These are phyloP conservation scores for Cladochytrium tenue DNA, from an alignment of 371 early-diverging fungal species.

Conservation along the genomic window DNA sequence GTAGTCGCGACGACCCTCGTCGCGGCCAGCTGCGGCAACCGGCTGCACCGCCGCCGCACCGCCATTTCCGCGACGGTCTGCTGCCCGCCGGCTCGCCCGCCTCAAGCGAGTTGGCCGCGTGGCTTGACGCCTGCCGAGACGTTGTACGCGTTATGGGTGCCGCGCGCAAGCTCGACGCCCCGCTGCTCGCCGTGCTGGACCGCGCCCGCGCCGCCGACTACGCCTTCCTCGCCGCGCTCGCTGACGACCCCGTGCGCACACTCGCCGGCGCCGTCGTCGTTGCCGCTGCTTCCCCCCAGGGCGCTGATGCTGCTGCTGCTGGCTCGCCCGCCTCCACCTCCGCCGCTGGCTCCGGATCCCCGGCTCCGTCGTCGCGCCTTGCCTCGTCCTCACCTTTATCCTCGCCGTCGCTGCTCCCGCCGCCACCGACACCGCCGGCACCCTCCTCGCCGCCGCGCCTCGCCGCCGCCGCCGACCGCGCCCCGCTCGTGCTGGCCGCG, in stretches of 20 bases:
- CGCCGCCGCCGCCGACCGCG: neutral
- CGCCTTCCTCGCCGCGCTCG: neutral
- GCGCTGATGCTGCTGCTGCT: neutral
- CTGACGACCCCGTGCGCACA: neutral
- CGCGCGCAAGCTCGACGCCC: neutral
- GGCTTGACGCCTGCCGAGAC: neutral
- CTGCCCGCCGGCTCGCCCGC: too few species aligned
- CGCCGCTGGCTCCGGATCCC: neutral
- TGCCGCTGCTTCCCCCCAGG: neutral
- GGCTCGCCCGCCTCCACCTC: neutral
- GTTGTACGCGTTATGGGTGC: neutral
- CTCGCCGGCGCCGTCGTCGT: neutral
- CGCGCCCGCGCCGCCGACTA: neutral
- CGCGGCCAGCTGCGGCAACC: neutral
- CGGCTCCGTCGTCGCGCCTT: neutral
- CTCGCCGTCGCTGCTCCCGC: neutral
- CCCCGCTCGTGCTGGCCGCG: too few species aligned
- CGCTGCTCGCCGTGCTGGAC: neutral
- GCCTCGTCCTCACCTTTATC: neutral
- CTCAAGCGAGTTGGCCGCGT: neutral
- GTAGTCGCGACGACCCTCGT: neutral
- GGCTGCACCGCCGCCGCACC: neutral
- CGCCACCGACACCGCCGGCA: neutral
- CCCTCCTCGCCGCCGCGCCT: neutral
- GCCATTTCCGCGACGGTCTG: too few species aligned